Evolutionary conservation across 768 basidiomycete genomes (phyloP).

Genomic region (Thelephora ganbajun): DNA sequence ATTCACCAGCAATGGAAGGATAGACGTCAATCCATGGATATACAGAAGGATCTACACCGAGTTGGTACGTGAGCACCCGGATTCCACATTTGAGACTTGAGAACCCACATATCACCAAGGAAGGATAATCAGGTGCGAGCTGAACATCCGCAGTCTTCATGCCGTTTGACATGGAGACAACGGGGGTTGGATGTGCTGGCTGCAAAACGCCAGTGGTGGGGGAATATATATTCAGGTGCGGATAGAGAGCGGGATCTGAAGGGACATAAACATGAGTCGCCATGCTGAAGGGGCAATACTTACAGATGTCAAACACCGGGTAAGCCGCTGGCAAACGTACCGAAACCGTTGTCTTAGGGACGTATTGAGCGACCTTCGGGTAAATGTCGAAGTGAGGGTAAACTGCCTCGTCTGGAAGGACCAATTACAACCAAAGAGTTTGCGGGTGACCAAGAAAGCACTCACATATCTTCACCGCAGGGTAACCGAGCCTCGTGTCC

Average conservation of each 20-base stretch:
- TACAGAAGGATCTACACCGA: conserved; percentile 5
- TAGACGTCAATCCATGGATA: conserved; percentile 17
- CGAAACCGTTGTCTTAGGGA: background rate
- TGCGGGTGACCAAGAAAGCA: conserved; percentile 8
- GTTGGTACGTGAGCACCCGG: no score
- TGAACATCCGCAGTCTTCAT: no score
- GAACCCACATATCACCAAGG: no score
- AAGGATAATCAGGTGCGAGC: no score
- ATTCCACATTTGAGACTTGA: no score
- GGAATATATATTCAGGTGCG: conserved; percentile 17
- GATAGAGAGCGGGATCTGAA: conserved; percentile 28
- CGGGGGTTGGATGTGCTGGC: no score
- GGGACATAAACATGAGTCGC: background rate
- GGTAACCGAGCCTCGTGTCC: background rate
- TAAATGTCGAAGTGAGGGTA: conserved; percentile 17
- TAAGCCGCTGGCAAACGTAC: conserved; percentile 3
- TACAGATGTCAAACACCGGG: conserved; percentile 11
- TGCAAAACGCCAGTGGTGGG: background rate
- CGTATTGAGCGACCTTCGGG: conserved; percentile 5
- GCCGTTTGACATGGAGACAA: no score
- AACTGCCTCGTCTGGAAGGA: conserved; percentile 10
- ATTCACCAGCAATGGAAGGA: conserved; percentile 5
- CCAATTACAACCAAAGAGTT: background rate
- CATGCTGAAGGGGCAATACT: background rate
- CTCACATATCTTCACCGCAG: background rate